Evolutionary conservation across 106 monocot genomes (phyloP), one percentile per base, ranked within the genome.

Genomic region (Dioscorea dumetorum): DNA sequence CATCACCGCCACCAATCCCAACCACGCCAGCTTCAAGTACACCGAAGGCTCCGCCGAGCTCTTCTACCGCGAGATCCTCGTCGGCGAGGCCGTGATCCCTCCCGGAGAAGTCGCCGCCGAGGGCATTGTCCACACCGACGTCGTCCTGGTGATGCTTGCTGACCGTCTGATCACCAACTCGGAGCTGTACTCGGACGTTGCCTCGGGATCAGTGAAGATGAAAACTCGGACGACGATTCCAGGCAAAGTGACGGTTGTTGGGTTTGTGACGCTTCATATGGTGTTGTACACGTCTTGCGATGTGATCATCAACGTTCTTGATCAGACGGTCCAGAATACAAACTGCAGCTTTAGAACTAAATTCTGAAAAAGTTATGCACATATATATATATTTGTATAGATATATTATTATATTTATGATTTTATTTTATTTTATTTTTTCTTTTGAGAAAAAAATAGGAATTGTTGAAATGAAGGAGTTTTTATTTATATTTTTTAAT

Each of bases 1-100:
- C 49, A 18, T 97, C 69, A 76, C 80, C 28, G 70, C 82, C 49
- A 41, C 56, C 31, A 97, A 97, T 78, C 95, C 95, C 59, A 97
- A 92, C 72, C 79, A 54, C 68, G 88, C 82, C 24, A 61, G 80
- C 56, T 89, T 97, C 78, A 53, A 66, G 1, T 80, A 75, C 80
- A 65, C 22, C 58, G 41, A 68, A 16, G 89, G 91, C 34, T 19
- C 35, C 48, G 80, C 78, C 59, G 68, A 78, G 72, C 67, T 89
- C 18, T 83, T 61, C 74, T 91, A 91, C 85, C 62, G 82, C 7
- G 91, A 76, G 16, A 15, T 22, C 14, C 77, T 81, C 63, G 85
- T 82, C 21, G 91, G 91, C 8, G 81, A 78, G 67, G 91, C 81
- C 17, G 73, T 53, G 17, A 82, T 95, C 24, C 91, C 91, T 12